Percentiles rank a stretch among this genome's conserved stretches.
phyloP scores from a whole-genome alignment of 768 basidiomycete genomes.

The Panaeolus papilionaceus region DNA sequence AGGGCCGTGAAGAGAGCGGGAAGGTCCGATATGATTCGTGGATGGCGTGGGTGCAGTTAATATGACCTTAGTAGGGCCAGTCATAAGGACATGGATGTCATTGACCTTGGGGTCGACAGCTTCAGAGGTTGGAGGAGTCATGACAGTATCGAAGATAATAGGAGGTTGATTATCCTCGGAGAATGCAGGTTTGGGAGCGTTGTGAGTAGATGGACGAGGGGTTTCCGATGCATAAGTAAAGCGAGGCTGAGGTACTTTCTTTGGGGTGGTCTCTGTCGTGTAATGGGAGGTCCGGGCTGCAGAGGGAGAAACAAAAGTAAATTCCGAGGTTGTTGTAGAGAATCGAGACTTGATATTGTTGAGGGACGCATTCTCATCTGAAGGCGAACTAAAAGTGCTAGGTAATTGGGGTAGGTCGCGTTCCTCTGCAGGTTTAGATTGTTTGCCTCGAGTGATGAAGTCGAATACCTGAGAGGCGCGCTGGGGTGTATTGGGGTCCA shows the following conservation, averaged over 20 bases:
- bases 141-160: conserved; percentile 1
- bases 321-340: conserved; percentile 34
- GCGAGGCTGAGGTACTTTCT: conserved; percentile 19
- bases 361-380: conserved; percentile 31
- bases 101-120: conserved; percentile 30
- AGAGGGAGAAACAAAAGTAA: conserved; percentile 16
- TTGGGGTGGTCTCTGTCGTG: conserved; percentile 24
- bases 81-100: conserved; percentile 50
- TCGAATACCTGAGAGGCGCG: conserved; percentile 79
- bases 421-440: conserved; percentile 40
- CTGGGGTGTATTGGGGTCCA: conserved; percentile 58
- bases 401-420: conserved; percentile 45
- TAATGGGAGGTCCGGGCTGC: conserved; percentile 8
- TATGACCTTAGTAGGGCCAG: conserved; percentile 56
- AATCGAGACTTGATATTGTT: conserved; percentile 26
- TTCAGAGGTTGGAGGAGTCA: conserved; percentile 21
- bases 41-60: conserved; percentile 61
- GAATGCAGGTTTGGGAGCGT: conserved; percentile 27
- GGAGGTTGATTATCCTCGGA: conserved; percentile 32
- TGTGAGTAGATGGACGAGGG: conserved; percentile 16
- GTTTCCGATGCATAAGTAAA: conserved; percentile 22
- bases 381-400: conserved; percentile 48
- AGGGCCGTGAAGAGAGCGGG: conserved; percentile 51
- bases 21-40: conserved; percentile 38
- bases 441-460: conserved; percentile 63